These are phyloP conservation scores for Penicillium sp. DNA, from an alignment of 2,329 filamentous ascomycete species.

Conservation along the genomic window DNA sequence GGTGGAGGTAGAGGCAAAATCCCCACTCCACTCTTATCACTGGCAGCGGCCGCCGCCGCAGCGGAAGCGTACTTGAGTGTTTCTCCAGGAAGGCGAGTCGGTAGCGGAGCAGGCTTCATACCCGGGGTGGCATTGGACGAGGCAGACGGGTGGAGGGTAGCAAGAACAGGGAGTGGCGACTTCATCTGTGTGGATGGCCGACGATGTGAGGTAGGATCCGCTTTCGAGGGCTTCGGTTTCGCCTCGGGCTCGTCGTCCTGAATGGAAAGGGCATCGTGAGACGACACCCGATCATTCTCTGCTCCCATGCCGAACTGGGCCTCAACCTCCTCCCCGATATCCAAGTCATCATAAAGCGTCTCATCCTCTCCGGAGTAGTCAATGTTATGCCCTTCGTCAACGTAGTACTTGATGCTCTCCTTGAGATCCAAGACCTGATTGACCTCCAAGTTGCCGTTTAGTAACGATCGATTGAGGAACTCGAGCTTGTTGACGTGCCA, in stretches of 20 bases:
- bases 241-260: slow-evolving; percentile 76
- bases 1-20: slow-evolving; percentile 93
- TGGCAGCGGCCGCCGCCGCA: slow-evolving; percentile 87
- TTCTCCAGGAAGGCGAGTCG: slow-evolving; percentile 81
- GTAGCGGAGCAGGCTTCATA: slow-evolving; percentile 93
- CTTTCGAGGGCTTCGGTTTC: slow-evolving; percentile 56
- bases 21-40: slow-evolving; percentile 83
- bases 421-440: slow-evolving; percentile 86
- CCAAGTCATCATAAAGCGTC: slow-evolving; percentile 90
- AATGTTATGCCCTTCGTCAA: slow-evolving; percentile 81
- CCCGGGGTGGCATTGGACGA: slow-evolving; percentile 53
- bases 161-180: slow-evolving; percentile 88
- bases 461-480: slow-evolving; percentile 81
- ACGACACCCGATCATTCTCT: slow-evolving; percentile 87
- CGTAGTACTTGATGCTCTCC: slow-evolving; percentile 93
- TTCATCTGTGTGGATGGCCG: slow-evolving; percentile 89
- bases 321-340: slow-evolving; percentile 82
- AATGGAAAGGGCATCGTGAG: slow-evolving; percentile 89
- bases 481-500: slow-evolving; percentile 95
- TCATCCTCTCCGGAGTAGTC: slow-evolving; percentile 91
- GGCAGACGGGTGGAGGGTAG: slow-evolving; percentile 73
- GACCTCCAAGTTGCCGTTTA: slow-evolving; percentile 87
- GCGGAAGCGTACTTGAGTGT: slow-evolving; percentile 96
- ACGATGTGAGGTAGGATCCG: slow-evolving; percentile 63
- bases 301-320: slow-evolving; percentile 77